phyloP scores from a whole-genome alignment of 1,284 basidiomycete species.

The Schizopora paradoxa region DNA sequence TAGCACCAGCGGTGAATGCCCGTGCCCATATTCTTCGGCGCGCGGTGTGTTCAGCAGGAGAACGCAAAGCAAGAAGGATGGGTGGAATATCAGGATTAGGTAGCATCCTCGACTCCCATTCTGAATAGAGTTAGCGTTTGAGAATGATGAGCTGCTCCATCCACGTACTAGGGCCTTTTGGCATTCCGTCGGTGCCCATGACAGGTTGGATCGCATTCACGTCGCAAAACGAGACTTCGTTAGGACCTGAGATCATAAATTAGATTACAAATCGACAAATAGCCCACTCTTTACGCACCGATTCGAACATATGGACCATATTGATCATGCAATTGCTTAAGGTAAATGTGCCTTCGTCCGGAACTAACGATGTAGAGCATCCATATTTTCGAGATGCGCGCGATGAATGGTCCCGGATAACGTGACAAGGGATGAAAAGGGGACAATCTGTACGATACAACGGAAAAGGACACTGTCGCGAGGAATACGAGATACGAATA shows the following conservation, averaged over 20 bases:
- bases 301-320: conserved; percentile 21
- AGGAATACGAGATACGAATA: too few species aligned
- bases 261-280: background rate
- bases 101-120: conserved; percentile 15
- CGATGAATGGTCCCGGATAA: conserved; percentile 22
- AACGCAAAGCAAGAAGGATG: conserved; percentile 18
- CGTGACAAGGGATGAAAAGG: conserved; percentile 24
- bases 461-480: conserved; percentile 1
- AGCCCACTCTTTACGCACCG: conserved; percentile 16
- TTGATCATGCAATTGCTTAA: conserved; percentile 17
- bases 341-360: conserved; percentile 14
- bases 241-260: conserved; percentile 26
- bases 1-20: conserved; percentile 32
- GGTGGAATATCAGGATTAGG: conserved; percentile 10
- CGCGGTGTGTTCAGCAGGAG: conserved; percentile 32
- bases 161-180: conserved; percentile 28
- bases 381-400: conserved; percentile 21
- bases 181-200: conserved; percentile 29
- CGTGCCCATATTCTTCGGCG: conserved; percentile 38
- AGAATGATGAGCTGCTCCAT: conserved; percentile 25
- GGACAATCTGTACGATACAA: conserved; percentile 22
- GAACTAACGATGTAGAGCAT: conserved; percentile 11
- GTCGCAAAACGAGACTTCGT: conserved; percentile 31
- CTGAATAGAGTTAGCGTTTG: conserved; percentile 2
- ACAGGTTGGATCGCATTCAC: conserved; percentile 27